Base-by-base conservation (phyloP, 2,329 filamentous ascomycete genomes). In the Fusarium sp. region DNA sequence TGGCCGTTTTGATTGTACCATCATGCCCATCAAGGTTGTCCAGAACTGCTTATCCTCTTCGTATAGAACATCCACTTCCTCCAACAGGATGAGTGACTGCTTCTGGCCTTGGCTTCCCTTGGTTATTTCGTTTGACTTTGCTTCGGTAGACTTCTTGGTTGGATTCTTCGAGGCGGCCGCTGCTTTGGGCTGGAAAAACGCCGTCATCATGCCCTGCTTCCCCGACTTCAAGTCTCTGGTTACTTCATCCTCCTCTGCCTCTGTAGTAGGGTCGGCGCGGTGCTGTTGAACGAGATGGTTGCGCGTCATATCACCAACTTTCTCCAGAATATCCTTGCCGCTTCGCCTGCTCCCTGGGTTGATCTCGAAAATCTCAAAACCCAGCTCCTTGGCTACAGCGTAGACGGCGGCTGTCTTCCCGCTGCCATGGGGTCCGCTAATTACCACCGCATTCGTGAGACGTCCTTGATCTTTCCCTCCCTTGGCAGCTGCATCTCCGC, bases 21-120 rank as follows among this genome's bases (percentile, higher is more conserved):
- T 94, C 68, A 99, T 88, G 22, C 89, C 89, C 52, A 94, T 86
- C 5, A 98, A 89, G 0, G 94, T 97, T 1, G 88, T 84, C 97
- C 97, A 99, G 79, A 99, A 99, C 72, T 96, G 93, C 82, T 95
- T 96, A 81, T 99, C 97, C 80, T 98, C 96, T 63, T 98, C 95
- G 80, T 97, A 99, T 1, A 99, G 87, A 18, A 98, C 85, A 79
- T 99, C 97, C 0, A 95, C 95, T 82, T 99, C 97, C 82, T 99
- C 97, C 2, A 99, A 87, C 2, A 99, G 86, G 71, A 99, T 98
- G 22, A 99, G 85, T 0, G 96, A 98, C 82, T 99, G 97, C 78
- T 97, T 97, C 81, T 98, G 96, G 29, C 85, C 81, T 74, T 88
- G 88, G 38, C 76, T 68, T 66, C 78, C 82, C 54, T 71, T 84